Base-by-base conservation (phyloP, 2,329 filamentous ascomycete species). In the Claviceps sp. region DNA sequence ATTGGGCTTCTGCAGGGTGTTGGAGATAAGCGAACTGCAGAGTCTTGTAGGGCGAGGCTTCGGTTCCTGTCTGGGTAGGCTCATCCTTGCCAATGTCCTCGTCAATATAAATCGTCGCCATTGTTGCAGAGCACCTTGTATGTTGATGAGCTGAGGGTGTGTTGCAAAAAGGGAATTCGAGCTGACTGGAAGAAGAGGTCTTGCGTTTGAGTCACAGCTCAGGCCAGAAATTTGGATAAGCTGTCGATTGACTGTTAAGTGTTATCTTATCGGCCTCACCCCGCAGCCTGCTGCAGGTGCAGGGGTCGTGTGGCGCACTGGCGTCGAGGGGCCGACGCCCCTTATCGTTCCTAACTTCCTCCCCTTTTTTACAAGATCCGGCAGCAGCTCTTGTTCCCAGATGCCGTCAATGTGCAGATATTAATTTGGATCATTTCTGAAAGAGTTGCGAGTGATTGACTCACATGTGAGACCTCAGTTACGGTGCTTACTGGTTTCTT, bases 31-130 rank as follows among this genome's bases (percentile, higher is more conserved):
- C 89, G 64, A 83, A 82, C 58, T 84, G 75, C 46, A 95, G 78
- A 26, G 85, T 81, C 74, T 94, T 91, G 80, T 83, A 95, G 50
- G 89, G 89, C 57, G 82, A 77, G 54, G 75, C 70, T 66, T 90
- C 79, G 56, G 83, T 78, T 61, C 89, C 89, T 58, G 77, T 73
- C 57, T 81, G 78, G 55, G 77, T 67, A 60, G 80, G 68, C 62
- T 86, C 82, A 70, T 93, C 89, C 59, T 77, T 74, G 61, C 89
- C 89, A 59, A 76, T 75, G 61, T 89, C 85, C 59, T 90, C 86
- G 64, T 94, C 88, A 37, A 94, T 58, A 41, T 64, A 65, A 8
- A 65, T 64, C n/a, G 61, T 57, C 40, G 62, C 59, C 63, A 65
- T 77, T 39, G 7, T 34, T 42, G 11, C 40, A 26, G 17, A 22